A percentile compares a stretch with the other conserved stretches of the same genome.
Evolutionary conservation across 768 basidiomycete genomes (phyloP).

Genomic region (Coprinopsis sp.): DNA sequence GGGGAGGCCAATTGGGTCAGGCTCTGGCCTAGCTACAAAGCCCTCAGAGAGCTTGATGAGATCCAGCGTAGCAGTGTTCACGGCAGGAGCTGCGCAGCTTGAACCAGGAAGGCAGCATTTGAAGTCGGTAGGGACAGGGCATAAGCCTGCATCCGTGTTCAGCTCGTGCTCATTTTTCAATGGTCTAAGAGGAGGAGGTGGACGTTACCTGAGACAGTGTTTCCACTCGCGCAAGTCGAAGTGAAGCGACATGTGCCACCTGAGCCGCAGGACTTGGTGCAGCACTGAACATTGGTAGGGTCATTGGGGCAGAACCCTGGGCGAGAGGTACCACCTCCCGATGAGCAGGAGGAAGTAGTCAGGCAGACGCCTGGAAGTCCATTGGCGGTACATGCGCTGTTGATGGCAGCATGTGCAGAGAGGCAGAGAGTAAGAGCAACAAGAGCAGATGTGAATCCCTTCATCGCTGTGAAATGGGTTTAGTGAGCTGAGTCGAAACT

Average conservation of each 20-base stretch:
- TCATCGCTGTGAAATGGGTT: no score
- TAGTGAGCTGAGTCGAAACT: no score
- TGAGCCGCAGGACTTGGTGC: conserved; percentile 23
- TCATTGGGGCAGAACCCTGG: conserved; percentile 26
- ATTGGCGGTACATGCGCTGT: conserved; percentile 20
- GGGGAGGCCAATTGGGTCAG: conserved; percentile 32
- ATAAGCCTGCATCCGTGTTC: conserved; percentile 18
- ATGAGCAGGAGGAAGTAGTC: conserved; percentile 19
- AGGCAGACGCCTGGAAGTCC: conserved; percentile 24
- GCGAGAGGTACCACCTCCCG: conserved; percentile 18
- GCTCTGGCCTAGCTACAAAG: conserved; percentile 31
- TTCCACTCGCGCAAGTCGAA: conserved; percentile 19
- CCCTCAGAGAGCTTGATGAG: conserved; percentile 30
- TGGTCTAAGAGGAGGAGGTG: no score
- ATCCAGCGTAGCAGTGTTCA: conserved; percentile 26
- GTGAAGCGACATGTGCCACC: conserved; percentile 25
- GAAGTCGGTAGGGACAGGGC: conserved; percentile 24
- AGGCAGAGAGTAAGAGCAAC: neutral
- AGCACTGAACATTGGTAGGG: conserved; percentile 22
- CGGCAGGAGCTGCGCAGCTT: conserved; percentile 14
- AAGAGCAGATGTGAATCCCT: no score
- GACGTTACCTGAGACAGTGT: conserved; percentile 21
- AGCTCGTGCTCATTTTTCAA: neutral
- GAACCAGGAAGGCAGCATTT: conserved; percentile 22
- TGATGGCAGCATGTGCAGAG: conserved; percentile 18